These are phyloP conservation scores for Entomortierella parvispora DNA, from an alignment of 192 early-diverging fungal genomes.

Conservation along the genomic window DNA sequence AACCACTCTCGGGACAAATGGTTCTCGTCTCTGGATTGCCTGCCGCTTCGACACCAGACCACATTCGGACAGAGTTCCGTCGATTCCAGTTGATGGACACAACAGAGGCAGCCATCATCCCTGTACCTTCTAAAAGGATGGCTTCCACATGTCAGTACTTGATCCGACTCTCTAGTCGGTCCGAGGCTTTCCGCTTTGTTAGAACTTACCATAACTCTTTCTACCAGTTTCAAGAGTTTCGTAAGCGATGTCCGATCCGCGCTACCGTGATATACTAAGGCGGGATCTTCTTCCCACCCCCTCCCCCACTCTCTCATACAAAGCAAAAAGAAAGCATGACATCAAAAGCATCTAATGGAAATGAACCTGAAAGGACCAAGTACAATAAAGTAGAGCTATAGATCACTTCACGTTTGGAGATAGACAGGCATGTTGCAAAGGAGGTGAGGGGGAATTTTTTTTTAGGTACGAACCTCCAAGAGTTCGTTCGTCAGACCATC, in stretches of 20 bases:
- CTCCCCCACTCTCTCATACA: too few relatives aligned
- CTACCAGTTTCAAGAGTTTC: conserved; percentile 30
- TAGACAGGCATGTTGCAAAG: too few relatives aligned
- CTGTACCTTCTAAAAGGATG: conserved; percentile 27
- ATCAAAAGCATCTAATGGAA: too few relatives aligned
- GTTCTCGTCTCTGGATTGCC: conserved; percentile 45
- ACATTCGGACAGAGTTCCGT: conserved; percentile 41
- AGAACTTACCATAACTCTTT: conserved; percentile 50
- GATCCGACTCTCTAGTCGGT: conserved; percentile 44
- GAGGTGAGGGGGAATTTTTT: too few relatives aligned
- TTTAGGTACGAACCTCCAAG: too few relatives aligned
- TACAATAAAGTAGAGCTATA: too few relatives aligned
- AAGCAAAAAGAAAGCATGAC: too few relatives aligned
- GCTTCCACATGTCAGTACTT: conserved; percentile 33
- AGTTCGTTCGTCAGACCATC: too few relatives aligned
- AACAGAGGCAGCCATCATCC: conserved; percentile 43
- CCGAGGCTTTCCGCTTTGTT: conserved; percentile 46
- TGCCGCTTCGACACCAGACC: conserved; percentile 30
- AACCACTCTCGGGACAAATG: conserved; percentile 37
- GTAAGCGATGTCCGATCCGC: conserved; percentile 37
- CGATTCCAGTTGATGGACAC: conserved; percentile 51
- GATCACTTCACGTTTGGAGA: too few relatives aligned
- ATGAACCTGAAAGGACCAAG: too few relatives aligned
- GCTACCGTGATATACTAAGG: conserved; percentile 29
- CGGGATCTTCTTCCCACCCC: too few relatives aligned